phyloP scores from a whole-genome alignment of 345 rosid species.

The Barbarea vulgaris region DNA sequence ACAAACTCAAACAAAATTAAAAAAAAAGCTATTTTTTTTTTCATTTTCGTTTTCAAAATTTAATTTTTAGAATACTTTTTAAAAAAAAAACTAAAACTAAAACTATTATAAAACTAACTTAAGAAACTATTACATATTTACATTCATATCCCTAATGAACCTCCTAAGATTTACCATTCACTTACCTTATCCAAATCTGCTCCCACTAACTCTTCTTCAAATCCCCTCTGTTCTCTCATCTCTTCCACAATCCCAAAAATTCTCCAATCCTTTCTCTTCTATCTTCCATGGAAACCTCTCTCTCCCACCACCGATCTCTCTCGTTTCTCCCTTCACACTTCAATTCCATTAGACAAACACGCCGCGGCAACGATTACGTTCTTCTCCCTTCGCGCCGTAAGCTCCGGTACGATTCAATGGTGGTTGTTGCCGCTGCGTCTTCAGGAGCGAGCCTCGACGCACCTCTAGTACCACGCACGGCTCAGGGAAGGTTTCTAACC shows the following conservation, averaged over 20 bases:
- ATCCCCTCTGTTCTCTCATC: background rate
- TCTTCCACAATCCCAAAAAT: background rate
- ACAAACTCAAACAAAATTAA: no score
- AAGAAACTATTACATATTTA: no score
- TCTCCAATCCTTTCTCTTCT: background rate
- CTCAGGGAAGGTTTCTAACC: slow-evolving; percentile 61
- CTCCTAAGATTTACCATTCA: background rate
- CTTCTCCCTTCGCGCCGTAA: slow-evolving; percentile 7
- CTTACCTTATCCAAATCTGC: background rate
- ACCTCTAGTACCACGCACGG: slow-evolving; percentile 65
- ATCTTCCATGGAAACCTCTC: slow-evolving; percentile 57
- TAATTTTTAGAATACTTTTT: no score
- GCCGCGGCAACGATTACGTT: background rate
- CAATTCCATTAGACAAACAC: background rate
- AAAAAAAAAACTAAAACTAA: no score
- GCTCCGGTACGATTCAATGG: slow-evolving; percentile 27
- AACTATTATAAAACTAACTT: no score
- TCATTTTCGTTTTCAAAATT: no score
- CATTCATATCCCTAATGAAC: background rate
- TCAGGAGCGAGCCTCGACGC: slow-evolving; percentile 74
- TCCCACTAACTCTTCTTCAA: background rate
- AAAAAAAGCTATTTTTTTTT: no score
- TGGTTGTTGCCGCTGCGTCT: slow-evolving; percentile 33
- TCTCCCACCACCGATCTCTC: slow-evolving; percentile 42
- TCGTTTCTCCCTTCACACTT: slow-evolving; percentile 33